Percentiles rank a stretch among this genome's conserved stretches.
Conservation (phyloP, 257 asterid genomes). For the Solanum peruvianum region DNA sequence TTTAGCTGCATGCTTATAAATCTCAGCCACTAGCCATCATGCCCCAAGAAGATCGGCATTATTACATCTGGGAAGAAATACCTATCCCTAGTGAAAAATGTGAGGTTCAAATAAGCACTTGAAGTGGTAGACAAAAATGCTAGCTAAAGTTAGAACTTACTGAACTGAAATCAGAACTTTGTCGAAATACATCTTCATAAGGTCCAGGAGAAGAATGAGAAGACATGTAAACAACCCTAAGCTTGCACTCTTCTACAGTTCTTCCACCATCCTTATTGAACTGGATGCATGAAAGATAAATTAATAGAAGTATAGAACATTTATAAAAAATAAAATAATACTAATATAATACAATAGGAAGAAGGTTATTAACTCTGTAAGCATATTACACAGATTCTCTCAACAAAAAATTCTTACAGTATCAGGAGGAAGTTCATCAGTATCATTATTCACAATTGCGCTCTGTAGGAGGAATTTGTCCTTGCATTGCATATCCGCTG, state of each 20-base stretch:
- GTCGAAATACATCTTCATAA: conserved; percentile 18
- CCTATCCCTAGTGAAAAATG: neutral
- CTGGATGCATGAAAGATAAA: conserved; percentile 20
- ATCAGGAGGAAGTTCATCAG: conserved; percentile 55
- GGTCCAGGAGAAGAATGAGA: conserved; percentile 24
- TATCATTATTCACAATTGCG: conserved; percentile 34
- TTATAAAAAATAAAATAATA: neutral
- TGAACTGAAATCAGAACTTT: conserved; percentile 9
- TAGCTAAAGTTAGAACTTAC: conserved; percentile 19
- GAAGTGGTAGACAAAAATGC: neutral
- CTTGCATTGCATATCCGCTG: conserved; percentile 70
- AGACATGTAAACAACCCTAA: conserved; percentile 46
- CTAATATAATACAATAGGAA: neutral
- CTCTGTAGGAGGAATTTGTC: conserved; percentile 79
- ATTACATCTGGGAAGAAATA: neutral
- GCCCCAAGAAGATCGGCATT: neutral
- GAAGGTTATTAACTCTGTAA: neutral
- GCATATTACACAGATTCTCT: neutral
- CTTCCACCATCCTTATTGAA: conserved; percentile 55
- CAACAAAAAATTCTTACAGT: conserved; percentile 29
- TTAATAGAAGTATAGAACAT: neutral
- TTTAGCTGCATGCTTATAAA: neutral
- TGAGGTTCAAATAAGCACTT: neutral
- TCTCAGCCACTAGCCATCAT: neutral
- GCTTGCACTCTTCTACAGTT: conserved; percentile 55